Evolutionary conservation across 2,329 filamentous ascomycete species (phyloP), one percentile per base, ranked within the genome.

Genomic region (Beauveria scarabaeidicola): DNA sequence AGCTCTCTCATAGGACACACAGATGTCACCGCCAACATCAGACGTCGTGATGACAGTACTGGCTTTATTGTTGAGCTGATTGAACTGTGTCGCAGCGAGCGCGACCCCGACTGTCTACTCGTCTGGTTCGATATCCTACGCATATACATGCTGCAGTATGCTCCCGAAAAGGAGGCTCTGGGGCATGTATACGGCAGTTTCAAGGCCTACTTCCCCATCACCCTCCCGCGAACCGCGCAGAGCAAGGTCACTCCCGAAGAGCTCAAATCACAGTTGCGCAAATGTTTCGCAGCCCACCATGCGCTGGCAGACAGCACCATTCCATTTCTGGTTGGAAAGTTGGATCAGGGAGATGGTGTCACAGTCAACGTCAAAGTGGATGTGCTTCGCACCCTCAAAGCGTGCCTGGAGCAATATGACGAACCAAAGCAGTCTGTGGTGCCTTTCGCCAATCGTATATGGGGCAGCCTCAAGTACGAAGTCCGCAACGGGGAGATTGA

Each of bases 401-500:
- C 80, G 5, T 85, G 81, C 61, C 65, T 84, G 19, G 74, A 76
- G 13, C 67, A 75, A 29, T 85, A 83, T 61, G 68, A 74, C 1
- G 69, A 78, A 43, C 73, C 78, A 0, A 70, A 77, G 38, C 71
- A 77, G 58, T 79, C 75, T 9, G 67, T 84, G 15, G 72, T 72
- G 1, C 81, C 82, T 0, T 77, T 79, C 52, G 71, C 75, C 19
- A 73, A 77, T 53, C 75, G 78, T 48, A 77, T 84, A 51, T 85
- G 82, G 82, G 74, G 75, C 32, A 81, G 81, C n/a, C 77, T 85
- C 51, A 85, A 85, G 66, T 85, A 83, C 62, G 82, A 85, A 63
- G 82, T 85, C 13, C 79, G 82, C 38, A 84, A 85, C 58, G 82
- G 82, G 13, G 82, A 85, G 61, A 75, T 82, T 9, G 77, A 80